Evolutionary conservation across 345 rosid genomes (phyloP).

Genomic region (Corchorus olitorius): DNA sequence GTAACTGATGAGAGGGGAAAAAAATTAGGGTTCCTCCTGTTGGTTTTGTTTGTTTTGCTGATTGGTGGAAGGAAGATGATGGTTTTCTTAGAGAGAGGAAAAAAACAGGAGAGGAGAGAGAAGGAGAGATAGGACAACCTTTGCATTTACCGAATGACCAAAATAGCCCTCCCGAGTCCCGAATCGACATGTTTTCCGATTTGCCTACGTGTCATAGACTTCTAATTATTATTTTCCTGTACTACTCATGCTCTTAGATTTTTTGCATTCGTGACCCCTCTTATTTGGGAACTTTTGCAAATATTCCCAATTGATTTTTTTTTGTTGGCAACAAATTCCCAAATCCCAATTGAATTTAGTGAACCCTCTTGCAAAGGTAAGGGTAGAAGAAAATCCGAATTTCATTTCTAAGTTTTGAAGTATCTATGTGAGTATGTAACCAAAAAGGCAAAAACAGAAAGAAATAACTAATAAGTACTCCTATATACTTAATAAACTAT

Average conservation of each 20-base stretch:
- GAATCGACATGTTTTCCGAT: not conserved
- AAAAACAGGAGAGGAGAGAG: constrained; percentile 12
- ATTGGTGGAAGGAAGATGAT: not conserved
- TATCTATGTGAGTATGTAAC: no score
- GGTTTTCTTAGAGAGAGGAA: constrained; percentile 21
- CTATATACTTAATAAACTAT: no score
- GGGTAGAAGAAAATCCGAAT: no score
- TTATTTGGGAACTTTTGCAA: not conserved
- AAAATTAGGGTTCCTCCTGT: constrained; percentile 33
- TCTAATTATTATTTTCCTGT: not conserved
- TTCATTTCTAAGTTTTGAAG: no score
- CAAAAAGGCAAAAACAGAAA: no score
- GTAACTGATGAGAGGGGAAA: not conserved
- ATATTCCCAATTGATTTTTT: not conserved
- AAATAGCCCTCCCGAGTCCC: constrained; percentile 6
- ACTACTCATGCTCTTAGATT: not conserved
- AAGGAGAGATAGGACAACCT: constrained; percentile 4
- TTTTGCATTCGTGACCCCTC: not conserved
- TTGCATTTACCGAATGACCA: constrained; percentile 3
- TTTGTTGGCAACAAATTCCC: not conserved
- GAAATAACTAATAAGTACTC: no score
- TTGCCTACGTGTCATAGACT: not conserved
- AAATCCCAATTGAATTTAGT: not conserved
- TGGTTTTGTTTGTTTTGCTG: constrained; percentile 19
- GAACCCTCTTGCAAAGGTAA: not conserved